Evolutionary conservation across 805 yeast species (phyloP), one percentile per base, ranked within the genome.

Genomic region (Kuraishia ogatae): DNA sequence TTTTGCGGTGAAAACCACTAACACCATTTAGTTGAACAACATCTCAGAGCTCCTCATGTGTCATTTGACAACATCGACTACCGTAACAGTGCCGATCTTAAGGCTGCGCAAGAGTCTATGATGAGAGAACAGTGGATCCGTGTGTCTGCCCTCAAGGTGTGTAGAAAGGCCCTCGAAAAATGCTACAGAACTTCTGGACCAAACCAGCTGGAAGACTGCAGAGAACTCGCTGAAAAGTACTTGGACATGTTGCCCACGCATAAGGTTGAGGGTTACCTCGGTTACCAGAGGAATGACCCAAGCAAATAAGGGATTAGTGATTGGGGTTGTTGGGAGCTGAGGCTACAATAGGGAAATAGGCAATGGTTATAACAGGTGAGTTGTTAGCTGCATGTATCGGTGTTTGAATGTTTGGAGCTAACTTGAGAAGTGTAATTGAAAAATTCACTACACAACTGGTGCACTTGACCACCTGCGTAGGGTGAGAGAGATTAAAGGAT

Each of bases 261-360:
- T 61, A 80, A 83, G 61, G 78, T 85, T 57, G 79, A 81, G 61
- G 96, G 96, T 50, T 87, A 78, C 72, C 73, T 84, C 66, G 93
- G 90, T n/a, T 87, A 88, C 74, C 96, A 89, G 74, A 85, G 89
- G 79, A 88, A 88, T 72, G 96, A 88, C 66, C 94, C 93, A 50
- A 76, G 88, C 43, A 86, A 87, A 73, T 86, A 73, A 67, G 19
- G 21, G 20, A 21, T 13, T 8, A 4, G n/a, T 35, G n/a, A 13
- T 13, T 17, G 43, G 43, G 43, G 3, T 35, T 10, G 17, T 35
- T 35, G 43, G 29, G 29, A 26, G 29, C 29, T 35, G 11, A 28
- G 35, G 35, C 7, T 28, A 11, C 7, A 28, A 28, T 11, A 28
- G 35, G 35, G 35, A 11, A 28, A 28, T 35, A 35, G 43, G 13